Percentiles rank a stretch among this genome's conserved stretches.
Conservation (phyloP, 352 stramenopile genomes). For the Globisporangium rhizosaccharum region DNA sequence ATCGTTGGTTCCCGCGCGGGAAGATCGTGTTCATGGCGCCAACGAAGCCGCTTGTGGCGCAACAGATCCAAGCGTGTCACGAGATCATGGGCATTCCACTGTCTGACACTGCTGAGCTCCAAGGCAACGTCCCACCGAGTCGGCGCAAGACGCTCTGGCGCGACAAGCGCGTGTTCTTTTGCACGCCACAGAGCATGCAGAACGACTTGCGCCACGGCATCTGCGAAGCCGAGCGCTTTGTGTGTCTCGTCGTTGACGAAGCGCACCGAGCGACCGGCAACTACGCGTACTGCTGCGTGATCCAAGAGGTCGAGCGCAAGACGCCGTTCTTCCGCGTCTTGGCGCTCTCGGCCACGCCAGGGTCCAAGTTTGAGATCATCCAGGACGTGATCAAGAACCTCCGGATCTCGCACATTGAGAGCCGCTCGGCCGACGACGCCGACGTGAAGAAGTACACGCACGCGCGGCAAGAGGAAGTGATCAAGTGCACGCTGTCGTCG, state of each 20-base stretch:
- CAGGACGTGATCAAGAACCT: slow-evolving; percentile 95
- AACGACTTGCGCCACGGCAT: slow-evolving; percentile 92
- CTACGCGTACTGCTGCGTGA: slow-evolving; percentile 95
- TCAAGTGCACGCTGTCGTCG: slow-evolving; percentile 56
- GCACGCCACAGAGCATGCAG: slow-evolving; percentile 96
- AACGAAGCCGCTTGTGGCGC: slow-evolving; percentile 96
- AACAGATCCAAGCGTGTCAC: slow-evolving; percentile 97
- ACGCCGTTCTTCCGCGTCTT: slow-evolving; percentile 88
- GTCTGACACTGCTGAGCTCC: slow-evolving; percentile 73
- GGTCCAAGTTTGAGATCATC: slow-evolving; percentile 93
- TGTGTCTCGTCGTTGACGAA: slow-evolving; percentile 98
- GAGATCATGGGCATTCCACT: slow-evolving; percentile 93
- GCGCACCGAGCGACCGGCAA: slow-evolving; percentile 96
- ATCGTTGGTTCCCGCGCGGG: slow-evolving; percentile 94
- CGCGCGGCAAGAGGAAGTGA: slow-evolving; percentile 76
- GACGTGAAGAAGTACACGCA: slow-evolving; percentile 91
- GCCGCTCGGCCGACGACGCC: slow-evolving; percentile 91
- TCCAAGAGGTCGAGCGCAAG: slow-evolving; percentile 56
- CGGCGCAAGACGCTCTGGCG: slow-evolving; percentile 87
- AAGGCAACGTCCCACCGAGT: slow-evolving; percentile 70
- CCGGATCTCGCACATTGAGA: slow-evolving; percentile 93
- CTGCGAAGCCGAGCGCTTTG: slow-evolving; percentile 78
- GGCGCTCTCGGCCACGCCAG: slow-evolving; percentile 96
- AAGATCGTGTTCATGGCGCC: slow-evolving; percentile 98
- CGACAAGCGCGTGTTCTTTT: slow-evolving; percentile 96